A percentile compares a stretch with the other conserved stretches of the same genome.
Conservation (phyloP, 1,284 basidiomycete genomes). For the Erythrobasidium hasegawianum region DNA sequence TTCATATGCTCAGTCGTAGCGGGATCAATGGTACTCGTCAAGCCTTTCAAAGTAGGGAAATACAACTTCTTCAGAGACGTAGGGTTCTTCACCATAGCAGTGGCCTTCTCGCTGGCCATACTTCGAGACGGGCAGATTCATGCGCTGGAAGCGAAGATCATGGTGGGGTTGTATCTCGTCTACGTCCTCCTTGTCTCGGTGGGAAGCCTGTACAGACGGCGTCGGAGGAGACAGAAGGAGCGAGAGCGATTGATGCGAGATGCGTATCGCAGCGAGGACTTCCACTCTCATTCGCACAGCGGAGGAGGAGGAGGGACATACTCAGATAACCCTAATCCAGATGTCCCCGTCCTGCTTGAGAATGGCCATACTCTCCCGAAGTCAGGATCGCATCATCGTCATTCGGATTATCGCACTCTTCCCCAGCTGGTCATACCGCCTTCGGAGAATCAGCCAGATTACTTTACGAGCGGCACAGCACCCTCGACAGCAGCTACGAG, state of each 20-base stretch:
- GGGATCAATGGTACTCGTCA: conserved; percentile 92
- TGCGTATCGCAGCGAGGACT: conserved; percentile 18
- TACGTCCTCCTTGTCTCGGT: conserved; percentile 76
- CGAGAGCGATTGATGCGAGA: conserved; percentile 35
- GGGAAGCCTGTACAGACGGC: conserved; percentile 67
- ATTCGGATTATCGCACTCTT: conserved; percentile 4
- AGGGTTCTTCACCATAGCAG: conserved; percentile 81
- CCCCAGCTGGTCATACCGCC: conserved; percentile 8
- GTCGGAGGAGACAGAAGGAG: conserved; percentile 54
- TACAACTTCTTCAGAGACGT: conserved; percentile 86
- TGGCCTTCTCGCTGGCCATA: conserved; percentile 67
- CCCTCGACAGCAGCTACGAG: not conserved
- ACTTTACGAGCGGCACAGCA: conserved; percentile 10
- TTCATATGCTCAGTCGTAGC: conserved; percentile 93
- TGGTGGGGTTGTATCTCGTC: conserved; percentile 70
- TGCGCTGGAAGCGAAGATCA: conserved; percentile 66
- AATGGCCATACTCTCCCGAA: not conserved
- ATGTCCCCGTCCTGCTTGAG: not conserved
- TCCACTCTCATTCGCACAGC: conserved; percentile 12
- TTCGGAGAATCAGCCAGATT: not conserved
- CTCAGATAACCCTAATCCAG: not conserved
- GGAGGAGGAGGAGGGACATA: conserved; percentile 12
- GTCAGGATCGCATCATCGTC: not conserved
- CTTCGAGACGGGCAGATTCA: conserved; percentile 73
- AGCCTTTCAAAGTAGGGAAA: conserved; percentile 78